Conservation (phyloP, 2,329 filamentous ascomycete species). For the Monosporascus sp. region DNA sequence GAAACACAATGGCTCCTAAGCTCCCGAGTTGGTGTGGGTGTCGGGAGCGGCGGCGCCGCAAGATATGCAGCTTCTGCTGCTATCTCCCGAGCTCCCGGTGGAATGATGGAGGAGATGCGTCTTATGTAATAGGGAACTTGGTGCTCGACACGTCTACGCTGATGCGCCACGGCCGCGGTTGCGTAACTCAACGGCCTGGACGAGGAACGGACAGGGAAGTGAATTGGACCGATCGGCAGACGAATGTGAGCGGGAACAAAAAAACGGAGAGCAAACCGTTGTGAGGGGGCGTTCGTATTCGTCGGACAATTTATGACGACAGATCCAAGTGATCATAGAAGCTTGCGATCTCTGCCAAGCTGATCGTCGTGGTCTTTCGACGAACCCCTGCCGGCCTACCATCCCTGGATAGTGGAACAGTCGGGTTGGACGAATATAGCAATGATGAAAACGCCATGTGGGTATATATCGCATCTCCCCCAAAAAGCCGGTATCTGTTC, state of each 20-base stretch:
- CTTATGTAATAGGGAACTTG: neutral
- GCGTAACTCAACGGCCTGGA: no score
- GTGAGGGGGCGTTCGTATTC: neutral
- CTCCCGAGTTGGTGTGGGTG: neutral
- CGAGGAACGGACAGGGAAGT: no score
- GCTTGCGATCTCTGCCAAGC: neutral
- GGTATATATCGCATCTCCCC: no score
- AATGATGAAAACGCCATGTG: no score
- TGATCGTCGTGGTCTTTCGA: neutral
- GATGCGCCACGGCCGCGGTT: no score
- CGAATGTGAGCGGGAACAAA: neutral
- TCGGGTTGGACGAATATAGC: no score
- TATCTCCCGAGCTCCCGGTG: neutral
- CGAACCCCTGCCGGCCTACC: no score
- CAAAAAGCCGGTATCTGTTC: no score
- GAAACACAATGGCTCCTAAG: neutral
- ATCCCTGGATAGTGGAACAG: no score
- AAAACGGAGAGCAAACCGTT: neutral
- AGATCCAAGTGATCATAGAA: neutral
- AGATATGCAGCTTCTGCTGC: neutral
- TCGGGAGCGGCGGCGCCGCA: neutral
- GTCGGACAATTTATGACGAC: neutral
- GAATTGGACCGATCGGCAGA: no score
- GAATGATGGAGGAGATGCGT: neutral
- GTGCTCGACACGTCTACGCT: no score